phyloP scores from a whole-genome alignment of 768 basidiomycete species.

The Tylopilus vinaceipallidus region DNA sequence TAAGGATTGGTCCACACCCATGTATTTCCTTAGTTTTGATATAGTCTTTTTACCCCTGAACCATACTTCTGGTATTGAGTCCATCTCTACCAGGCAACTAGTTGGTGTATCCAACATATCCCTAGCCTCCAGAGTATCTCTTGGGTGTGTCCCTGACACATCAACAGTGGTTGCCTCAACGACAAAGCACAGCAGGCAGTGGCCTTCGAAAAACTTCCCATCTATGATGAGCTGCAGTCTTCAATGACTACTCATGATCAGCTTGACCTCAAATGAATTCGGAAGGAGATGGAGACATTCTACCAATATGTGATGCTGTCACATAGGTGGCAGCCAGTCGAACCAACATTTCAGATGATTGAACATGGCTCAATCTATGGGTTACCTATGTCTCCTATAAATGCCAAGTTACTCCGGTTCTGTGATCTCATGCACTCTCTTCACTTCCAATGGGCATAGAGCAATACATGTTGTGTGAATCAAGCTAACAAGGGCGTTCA shows the following conservation, averaged over 20 bases:
- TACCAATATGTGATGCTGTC: slow-evolving; percentile 7
- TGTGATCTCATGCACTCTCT: not conserved
- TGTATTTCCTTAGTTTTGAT: too few species aligned
- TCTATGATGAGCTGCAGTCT: not conserved
- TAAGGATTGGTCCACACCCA: too few species aligned
- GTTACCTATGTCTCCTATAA: not conserved
- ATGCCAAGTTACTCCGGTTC: not conserved
- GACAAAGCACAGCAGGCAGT: not conserved
- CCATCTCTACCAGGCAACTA: too few species aligned
- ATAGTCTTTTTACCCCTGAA: too few species aligned
- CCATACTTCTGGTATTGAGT: too few species aligned
- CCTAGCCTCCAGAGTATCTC: too few species aligned
- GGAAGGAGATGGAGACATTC: not conserved
- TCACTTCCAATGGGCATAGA: slow-evolving; percentile 1
- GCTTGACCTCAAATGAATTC: not conserved
- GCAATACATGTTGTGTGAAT: not conserved
- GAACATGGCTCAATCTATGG: not conserved
- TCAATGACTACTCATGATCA: not conserved
- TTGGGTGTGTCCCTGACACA: too few species aligned
- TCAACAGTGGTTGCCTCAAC: not conserved
- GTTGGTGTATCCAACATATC: too few species aligned
- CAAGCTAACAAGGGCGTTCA: not conserved
- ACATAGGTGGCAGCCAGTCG: not conserved
- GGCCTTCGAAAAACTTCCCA: not conserved
- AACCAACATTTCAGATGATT: not conserved